These are phyloP conservation scores for Pterocarpus santalinus DNA, from an alignment of 306 rosid genomes.

Conservation along the genomic window DNA sequence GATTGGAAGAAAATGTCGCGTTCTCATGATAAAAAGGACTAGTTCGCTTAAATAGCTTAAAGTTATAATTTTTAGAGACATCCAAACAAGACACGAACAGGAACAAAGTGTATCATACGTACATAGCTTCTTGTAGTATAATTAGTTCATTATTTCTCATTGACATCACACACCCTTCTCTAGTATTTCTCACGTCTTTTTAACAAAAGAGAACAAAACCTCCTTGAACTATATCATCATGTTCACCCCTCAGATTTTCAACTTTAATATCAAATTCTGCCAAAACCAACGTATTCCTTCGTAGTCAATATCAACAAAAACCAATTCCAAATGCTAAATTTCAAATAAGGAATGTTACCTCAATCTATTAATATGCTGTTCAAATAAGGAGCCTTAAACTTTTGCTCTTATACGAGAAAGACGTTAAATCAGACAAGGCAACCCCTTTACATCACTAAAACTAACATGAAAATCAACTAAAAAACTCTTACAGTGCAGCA, in stretches of 20 bases:
- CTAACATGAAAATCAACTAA: not conserved
- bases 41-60: constrained; percentile 15
- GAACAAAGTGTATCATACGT: constrained; percentile 19
- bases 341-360: not conserved
- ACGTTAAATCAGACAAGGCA: no score
- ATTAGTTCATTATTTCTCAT: constrained; percentile 38
- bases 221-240: not conserved
- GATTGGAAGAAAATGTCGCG: constrained; percentile 87
- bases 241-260: no score
- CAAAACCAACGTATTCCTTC: no score
- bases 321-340: no score
- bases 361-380: not conserved
- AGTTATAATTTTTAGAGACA: constrained; percentile 2
- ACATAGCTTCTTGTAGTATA: constrained; percentile 29
- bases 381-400: not conserved
- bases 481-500: not conserved
- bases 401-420: no score
- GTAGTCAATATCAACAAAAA: no score
- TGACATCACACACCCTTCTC: not conserved
- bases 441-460: not conserved
- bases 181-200: not conserved
- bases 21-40: constrained; percentile 73
- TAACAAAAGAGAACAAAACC: not conserved
- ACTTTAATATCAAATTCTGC: no score
- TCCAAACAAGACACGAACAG: constrained; percentile 1